A percentile compares a stretch with the other conserved stretches of the same genome.
Conservation (phyloP, 352 stramenopile genomes). For the Phytophthora kernoviae region DNA sequence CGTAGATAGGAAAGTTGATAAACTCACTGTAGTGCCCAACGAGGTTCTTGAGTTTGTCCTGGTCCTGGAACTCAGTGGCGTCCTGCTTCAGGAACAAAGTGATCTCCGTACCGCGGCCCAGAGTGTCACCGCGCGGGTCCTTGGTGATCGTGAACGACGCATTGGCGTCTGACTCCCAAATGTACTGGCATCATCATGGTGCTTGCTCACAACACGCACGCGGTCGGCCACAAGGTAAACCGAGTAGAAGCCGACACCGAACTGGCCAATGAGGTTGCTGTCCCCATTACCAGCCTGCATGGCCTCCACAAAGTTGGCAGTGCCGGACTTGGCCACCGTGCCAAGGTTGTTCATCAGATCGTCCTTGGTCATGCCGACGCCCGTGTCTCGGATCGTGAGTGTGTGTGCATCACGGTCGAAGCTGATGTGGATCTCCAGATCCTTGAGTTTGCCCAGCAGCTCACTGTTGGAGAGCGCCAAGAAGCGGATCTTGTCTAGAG, state of each 20-base stretch:
- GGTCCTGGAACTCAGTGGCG: slow-evolving; percentile 94
- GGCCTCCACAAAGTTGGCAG: slow-evolving; percentile 98
- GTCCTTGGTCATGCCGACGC: slow-evolving; percentile 98
- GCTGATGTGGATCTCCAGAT: slow-evolving; percentile 97
- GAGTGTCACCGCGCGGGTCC: slow-evolving; percentile 95
- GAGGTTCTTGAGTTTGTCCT: slow-evolving; percentile 94
- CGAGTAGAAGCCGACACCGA: slow-evolving; percentile 99
- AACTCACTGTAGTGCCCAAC: slow-evolving; percentile 99
- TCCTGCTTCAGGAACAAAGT: slow-evolving; percentile 99
- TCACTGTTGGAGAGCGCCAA: slow-evolving; percentile 92
- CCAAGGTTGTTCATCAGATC: slow-evolving; percentile 97
- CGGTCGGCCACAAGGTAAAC: slow-evolving; percentile 97
- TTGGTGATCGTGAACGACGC: slow-evolving; percentile 96
- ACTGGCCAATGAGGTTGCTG: slow-evolving; percentile 98
- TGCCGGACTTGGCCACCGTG: slow-evolving; percentile 98
- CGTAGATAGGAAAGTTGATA: slow-evolving; percentile 99
- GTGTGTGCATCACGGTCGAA: slow-evolving; percentile 96
- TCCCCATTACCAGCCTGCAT: slow-evolving; percentile 93
- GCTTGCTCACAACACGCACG: slow-evolving; percentile 97
- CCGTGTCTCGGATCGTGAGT: slow-evolving; percentile 98
- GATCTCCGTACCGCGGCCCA: slow-evolving; percentile 98
- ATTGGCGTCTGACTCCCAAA: slow-evolving; percentile 98
- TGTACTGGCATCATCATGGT: slow-evolving; percentile 97
- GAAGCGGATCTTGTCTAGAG: slow-evolving; percentile 99
- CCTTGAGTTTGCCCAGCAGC: slow-evolving; percentile 72